Base-by-base conservation (phyloP, 352 stramenopile species). In the Phytophthora podocarpi region DNA sequence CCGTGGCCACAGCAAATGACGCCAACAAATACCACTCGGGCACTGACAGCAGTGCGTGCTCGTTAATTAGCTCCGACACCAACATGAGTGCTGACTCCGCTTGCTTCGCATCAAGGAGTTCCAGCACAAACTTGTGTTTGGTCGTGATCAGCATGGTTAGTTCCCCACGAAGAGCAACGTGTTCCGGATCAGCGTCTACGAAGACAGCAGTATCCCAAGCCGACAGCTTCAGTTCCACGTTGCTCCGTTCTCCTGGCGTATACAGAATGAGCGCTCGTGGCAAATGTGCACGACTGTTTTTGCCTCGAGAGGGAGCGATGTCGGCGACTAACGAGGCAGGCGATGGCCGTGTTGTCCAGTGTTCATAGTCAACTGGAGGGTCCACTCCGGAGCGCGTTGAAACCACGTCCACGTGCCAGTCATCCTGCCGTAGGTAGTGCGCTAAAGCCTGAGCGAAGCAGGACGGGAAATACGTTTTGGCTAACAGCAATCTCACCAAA, bases 21-120 rank as follows among this genome's bases (percentile, higher is more conserved):
- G 43, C 69, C 3, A 89, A 10, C 1, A 85, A 12, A 39, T 80
- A 76, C 81, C 81, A 88, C 30, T 82, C 58, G 0, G 81, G 81
- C 0, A 80, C 57, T 0, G 66, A 76, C 1, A 89, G 51, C 34
- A 87, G 30, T 12, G 76, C 70, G 39, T 89, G 70, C 26, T 87
- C 69, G 34, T 78, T 83, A 32, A 90, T 77, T 8, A 85, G 23
- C 7, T 73, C 61, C 2, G 81, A 89, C 3, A 87, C 61, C 0
- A 87, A 49, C 2, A 56, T 30, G 2, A 87, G 37, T 3, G 79
- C 59, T 3, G 27, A 8, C 15, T 85, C 74, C 3, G 72, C 78
- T 5, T 78, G 45, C 0, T 43, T 32, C 0, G 67, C 12, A 2
- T 73, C 41, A 1, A 77, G 36, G 5, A 89, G 31, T 21, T 89